These are phyloP conservation scores for Rauvolfia tetraphylla DNA, from an alignment of 257 asterid species.

Conservation along the genomic window DNA sequence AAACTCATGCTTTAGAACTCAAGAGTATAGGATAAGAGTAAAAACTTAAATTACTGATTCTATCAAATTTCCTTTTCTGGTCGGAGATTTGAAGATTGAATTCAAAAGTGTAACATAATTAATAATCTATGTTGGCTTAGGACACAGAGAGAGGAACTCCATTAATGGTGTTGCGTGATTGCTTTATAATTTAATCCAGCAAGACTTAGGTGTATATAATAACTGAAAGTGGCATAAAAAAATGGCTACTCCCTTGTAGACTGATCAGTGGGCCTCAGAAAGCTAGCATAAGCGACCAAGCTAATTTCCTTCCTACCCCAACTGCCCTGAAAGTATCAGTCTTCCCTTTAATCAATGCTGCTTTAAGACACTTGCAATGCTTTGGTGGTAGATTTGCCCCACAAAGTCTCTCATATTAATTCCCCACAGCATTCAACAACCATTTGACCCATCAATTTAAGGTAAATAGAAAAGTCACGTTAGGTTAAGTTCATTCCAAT, in stretches of 20 bases:
- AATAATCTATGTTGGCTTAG: neutral
- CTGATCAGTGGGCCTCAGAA: neutral
- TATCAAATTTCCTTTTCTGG: neutral
- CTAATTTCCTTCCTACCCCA: slow-evolving; percentile 15
- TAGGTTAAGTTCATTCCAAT: neutral
- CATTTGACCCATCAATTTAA: slow-evolving; percentile 9
- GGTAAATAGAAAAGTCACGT: neutral
- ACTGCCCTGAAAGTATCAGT: neutral
- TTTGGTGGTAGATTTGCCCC: neutral
- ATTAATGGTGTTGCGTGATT: neutral
- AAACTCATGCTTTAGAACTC: neutral
- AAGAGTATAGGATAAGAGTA: neutral
- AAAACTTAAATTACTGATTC: neutral
- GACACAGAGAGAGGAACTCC: neutral
- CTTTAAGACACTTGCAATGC: neutral
- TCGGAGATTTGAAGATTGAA: neutral
- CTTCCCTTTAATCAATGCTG: neutral
- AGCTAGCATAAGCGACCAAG: neutral
- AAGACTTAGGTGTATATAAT: neutral
- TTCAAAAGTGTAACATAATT: neutral
- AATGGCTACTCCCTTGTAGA: no score
- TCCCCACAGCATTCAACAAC: neutral
- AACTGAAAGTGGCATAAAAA: neutral
- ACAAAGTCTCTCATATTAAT: neutral
- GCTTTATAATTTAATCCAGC: neutral